Evolutionary conservation across 2,329 filamentous ascomycete species (phyloP), one percentile per base, ranked within the genome.

Genomic region (Knufia petricola): DNA sequence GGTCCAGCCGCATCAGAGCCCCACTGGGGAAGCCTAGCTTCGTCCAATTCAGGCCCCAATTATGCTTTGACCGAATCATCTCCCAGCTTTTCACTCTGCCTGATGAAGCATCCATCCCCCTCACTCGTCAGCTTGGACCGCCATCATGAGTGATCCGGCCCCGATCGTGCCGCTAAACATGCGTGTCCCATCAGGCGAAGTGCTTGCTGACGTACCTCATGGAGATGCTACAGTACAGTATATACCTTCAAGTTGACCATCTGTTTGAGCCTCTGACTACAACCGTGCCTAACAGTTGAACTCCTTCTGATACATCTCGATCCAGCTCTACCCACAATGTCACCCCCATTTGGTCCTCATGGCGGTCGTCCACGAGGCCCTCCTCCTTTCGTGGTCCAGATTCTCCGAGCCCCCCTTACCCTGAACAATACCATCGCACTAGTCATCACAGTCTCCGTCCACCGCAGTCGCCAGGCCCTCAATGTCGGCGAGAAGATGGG

Each of bases 101-200:
- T 42, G 39, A n/a, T 42, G 20, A n/a, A n/a, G n/a, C n/a, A n/a
- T n/a, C n/a, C n/a, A n/a, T n/a, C n/a, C n/a, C 21, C n/a, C 7
- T 23, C 24, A 23, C 39, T 26, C 39, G 39, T 42, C 20, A 42
- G 39, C 21, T 42, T 42, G 9, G 19, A 8, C 39, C 39, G 39
- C 21, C 21, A 36, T 36, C 50, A 28, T 36, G 9, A n/a, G 10
- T 17, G 15, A 6, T n/a, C 32, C 15, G 32, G 13, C 32, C 32
- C 9, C 32, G 32, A 36, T 36, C 10, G 6, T 7, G 28, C 13
- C 28, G 13, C 7, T 30, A 30, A 54, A 50, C 40, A 52, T 52
- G n/a, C 50, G 38, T 13, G 52, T 45, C 30, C 52, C 45, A 31
- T 54, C 39, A 13, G 52, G 42, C 23, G 28, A 47, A 34, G 48